Evolutionary conservation across 2,329 filamentous ascomycete genomes (phyloP).

Genomic region (Venturia carpophila): DNA sequence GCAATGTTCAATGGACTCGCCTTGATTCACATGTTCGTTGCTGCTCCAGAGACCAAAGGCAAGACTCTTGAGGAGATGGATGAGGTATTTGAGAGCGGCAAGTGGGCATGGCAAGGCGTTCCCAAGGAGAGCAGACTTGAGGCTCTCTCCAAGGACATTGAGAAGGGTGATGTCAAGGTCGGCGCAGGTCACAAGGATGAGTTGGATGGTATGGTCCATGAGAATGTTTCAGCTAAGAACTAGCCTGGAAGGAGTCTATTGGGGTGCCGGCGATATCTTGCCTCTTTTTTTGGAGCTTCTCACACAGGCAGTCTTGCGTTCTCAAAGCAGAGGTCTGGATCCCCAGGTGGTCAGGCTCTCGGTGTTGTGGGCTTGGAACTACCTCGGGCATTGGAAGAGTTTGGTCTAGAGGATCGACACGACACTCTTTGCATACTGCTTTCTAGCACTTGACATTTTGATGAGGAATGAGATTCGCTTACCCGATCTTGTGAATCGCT

Average conservation of each 20-base stretch:
- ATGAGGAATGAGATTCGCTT: background rate
- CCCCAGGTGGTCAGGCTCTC: background rate
- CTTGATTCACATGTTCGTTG: conserved; percentile 34
- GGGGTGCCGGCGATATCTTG: background rate
- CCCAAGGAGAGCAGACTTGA: conserved; percentile 28
- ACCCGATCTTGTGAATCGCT: too few species aligned
- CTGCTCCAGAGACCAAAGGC: conserved; percentile 35
- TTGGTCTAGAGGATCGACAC: background rate
- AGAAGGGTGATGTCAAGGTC: conserved; percentile 26
- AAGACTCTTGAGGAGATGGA: conserved; percentile 37
- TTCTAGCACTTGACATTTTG: background rate
- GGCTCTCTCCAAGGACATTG: conserved; percentile 30
- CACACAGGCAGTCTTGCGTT: background rate
- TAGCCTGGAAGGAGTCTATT: background rate
- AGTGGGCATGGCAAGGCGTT: conserved; percentile 30
- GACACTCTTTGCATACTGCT: background rate
- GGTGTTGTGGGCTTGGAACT: background rate
- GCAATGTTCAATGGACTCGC: conserved; percentile 33
- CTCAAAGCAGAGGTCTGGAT: background rate
- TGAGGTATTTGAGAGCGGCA: conserved; percentile 32
- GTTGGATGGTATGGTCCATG: background rate
- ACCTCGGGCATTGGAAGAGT: background rate
- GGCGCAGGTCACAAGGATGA: background rate
- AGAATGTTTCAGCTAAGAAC: background rate
- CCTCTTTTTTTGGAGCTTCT: background rate